phyloP scores from a whole-genome alignment of 169 alveolate genomes.

The Plasmodium fragile region DNA sequence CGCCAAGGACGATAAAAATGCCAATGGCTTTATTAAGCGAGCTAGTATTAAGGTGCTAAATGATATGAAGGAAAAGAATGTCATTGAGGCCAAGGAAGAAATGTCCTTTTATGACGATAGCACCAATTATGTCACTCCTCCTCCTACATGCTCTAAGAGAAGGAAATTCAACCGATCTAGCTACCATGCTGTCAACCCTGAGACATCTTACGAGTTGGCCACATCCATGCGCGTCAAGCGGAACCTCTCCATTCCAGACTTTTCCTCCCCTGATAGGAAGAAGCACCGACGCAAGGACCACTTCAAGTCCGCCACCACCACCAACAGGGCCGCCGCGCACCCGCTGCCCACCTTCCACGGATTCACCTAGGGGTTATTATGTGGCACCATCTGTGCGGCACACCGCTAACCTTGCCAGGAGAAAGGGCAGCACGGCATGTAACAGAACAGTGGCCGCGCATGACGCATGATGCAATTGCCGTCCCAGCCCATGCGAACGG shows the following conservation, averaged over 20 bases:
- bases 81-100: slow-evolving; percentile 51
- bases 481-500: background rate
- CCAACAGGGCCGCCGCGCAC: background rate
- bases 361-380: background rate
- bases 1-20: slow-evolving; percentile 54
- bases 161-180: slow-evolving; percentile 56
- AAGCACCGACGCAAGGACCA: slow-evolving; percentile 2
- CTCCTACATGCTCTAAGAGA: slow-evolving; percentile 22
- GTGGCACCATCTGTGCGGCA: background rate
- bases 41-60: slow-evolving; percentile 69
- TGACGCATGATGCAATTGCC: background rate
- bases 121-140: slow-evolving; percentile 5
- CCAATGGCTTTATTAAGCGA: slow-evolving; percentile 66
- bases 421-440: background rate
- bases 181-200: slow-evolving; percentile 31
- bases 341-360: background rate
- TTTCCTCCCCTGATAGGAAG: slow-evolving; percentile 35
- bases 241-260: slow-evolving; percentile 61
- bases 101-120: slow-evolving; percentile 58
- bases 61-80: slow-evolving; percentile 75
- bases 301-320: slow-evolving; percentile 36
- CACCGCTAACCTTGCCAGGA: background rate
- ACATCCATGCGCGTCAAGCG: slow-evolving; percentile 30
- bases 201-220: slow-evolving; percentile 14
- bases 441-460: background rate